Evolutionary conservation across 441 rosid genomes (phyloP), one percentile per base, ranked within the genome.

Genomic region (Euphorbia celastroides): DNA sequence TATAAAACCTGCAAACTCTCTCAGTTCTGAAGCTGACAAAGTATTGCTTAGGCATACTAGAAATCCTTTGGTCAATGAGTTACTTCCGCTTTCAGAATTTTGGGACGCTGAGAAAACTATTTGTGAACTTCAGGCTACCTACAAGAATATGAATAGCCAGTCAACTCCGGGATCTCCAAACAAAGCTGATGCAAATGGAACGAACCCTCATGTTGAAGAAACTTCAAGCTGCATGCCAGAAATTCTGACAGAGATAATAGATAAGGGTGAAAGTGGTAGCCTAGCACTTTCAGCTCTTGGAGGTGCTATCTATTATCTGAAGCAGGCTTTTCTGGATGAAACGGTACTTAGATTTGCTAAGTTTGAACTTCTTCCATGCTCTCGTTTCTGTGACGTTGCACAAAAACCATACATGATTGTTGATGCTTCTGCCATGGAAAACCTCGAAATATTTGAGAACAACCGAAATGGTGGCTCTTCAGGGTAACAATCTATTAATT

Each of bases 391-490:
- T 73, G 74, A 79, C 69, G 67, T 81, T 78, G 77, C 83, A 60
- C 82, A 79, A 84, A 89, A 83, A 70, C 86, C 91, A 46, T 86
- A 92, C 77, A 83, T 92, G 90, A 82, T 92, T 81, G 95, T 95
- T 67, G 98, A 95, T 88, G 97, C 99, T 74, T 85, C 97, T 72
- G 98, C 97, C 58, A 74, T 95, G 46, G 99, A 95, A 75, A 95
- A 92, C 86, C 98, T 95, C 69, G 99, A 95, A 79, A 82, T 95
- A 77, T 95, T 92, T 82, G 98, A 95, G 86, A 95, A 95, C 82
- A 88, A 79, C 81, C 80, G 79, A 83, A 87, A 86, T 69, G 98
- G 98, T 69, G 92, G 84, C 73, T 62, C 83, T 66, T 85, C 89
- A 19, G 96, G 99, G 97, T 93, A 85, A 71, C 11, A 70, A 57